Evolutionary conservation across 495 filamentous ascomycete genomes (phyloP).

Genomic region (Neurospora tetraspora): DNA sequence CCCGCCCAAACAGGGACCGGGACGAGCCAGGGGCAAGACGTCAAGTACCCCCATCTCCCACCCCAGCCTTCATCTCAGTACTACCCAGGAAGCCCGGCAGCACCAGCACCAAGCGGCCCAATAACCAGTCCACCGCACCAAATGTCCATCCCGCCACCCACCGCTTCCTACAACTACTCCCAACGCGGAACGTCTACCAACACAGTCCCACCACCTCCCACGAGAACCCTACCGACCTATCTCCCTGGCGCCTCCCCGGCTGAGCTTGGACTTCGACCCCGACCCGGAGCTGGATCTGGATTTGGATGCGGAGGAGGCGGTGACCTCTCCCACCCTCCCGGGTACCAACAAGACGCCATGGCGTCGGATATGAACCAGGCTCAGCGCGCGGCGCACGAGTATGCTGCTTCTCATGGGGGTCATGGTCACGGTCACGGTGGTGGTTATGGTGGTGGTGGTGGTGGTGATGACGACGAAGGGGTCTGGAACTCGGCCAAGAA

Average conservation of each 20-base stretch:
- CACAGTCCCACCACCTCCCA: constrained; percentile 6
- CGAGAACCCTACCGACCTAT: neutral
- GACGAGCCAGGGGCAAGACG: too few relatives aligned
- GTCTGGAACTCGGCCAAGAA: constrained; percentile 47
- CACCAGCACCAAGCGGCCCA: constrained; percentile 10
- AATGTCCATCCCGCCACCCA: constrained; percentile 30
- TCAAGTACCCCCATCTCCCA: neutral
- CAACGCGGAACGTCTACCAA: constrained; percentile 29
- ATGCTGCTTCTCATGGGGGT: constrained; percentile 7
- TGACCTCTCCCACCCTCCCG: constrained; percentile 18
- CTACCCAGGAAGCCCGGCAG: neutral
- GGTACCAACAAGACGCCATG: constrained; percentile 44
- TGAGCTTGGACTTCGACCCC: neutral
- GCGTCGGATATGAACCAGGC: constrained; percentile 28
- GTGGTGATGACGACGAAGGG: constrained; percentile 33
- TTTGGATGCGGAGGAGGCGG: neutral
- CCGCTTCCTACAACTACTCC: constrained; percentile 14
- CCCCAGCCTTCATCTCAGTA: neutral
- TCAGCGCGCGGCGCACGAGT: constrained; percentile 4
- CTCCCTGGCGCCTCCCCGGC: neutral
- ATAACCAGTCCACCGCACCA: constrained; percentile 32
- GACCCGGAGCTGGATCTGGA: neutral
- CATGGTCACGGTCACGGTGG: constrained; percentile 31
- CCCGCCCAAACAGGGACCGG: constrained; percentile 5
- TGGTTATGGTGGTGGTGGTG: constrained; percentile 1